A percentile compares a stretch with the other conserved stretches of the same genome.
phyloP scores from a whole-genome alignment of 1,284 basidiomycete genomes.

The Rhodotorula sp. region DNA sequence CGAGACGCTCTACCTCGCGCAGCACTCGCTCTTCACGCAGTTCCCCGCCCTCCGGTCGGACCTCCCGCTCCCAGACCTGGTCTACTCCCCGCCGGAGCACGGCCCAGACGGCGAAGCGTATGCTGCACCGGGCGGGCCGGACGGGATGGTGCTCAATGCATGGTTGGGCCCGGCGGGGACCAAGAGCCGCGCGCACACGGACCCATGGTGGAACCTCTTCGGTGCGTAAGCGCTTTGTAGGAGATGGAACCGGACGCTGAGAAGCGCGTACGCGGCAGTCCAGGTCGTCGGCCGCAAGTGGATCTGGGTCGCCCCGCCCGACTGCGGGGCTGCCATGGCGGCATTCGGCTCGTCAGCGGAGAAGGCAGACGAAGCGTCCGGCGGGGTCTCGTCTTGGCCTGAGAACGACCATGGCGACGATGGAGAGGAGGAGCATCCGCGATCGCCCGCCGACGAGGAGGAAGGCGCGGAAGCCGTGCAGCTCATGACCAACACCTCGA shows the following conservation, averaged over 20 bases:
- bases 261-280: conserved; percentile 60
- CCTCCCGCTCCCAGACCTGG: conserved; percentile 80
- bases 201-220: conserved; percentile 91
- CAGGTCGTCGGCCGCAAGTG: conserved; percentile 87
- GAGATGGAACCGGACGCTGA: too few species aligned
- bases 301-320: conserved; percentile 87
- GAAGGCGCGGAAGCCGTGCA: background rate
- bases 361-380: conserved; percentile 49
- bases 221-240: conserved; percentile 57
- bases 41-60: conserved; percentile 77
- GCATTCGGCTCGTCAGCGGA: conserved; percentile 57
- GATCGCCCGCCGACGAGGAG: too few species aligned
- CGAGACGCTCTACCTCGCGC: conserved; percentile 76
- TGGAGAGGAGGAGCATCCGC: too few species aligned
- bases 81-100: conserved; percentile 66
- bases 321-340: conserved; percentile 60
- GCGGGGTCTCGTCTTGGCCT: conserved; percentile 56
- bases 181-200: conserved; percentile 87
- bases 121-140: conserved; percentile 65
- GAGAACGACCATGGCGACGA: conserved; percentile 31
- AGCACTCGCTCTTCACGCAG: conserved; percentile 81
- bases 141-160: conserved; percentile 72
- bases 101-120: conserved; percentile 56
- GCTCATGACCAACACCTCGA: conserved; percentile 55
- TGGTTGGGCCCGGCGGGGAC: conserved; percentile 84